Conservation (phyloP, 2,329 filamentous ascomycete species). For the Nannizzia gypsea region DNA sequence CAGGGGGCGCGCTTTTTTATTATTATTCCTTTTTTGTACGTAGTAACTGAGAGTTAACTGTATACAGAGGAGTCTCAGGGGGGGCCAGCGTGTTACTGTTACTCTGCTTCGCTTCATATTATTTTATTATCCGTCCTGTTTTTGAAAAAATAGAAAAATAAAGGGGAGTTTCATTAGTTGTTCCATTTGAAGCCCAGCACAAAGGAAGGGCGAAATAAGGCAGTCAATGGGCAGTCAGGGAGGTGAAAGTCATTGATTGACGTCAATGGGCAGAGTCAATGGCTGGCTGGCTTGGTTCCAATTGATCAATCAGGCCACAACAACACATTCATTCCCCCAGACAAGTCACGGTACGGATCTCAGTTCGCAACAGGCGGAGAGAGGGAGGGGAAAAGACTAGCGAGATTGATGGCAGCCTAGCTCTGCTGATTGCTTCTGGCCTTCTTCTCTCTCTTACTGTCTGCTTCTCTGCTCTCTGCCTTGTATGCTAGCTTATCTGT, state of each 20-base stretch:
- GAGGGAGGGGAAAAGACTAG: neutral
- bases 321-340: neutral
- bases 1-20: neutral
- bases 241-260: neutral
- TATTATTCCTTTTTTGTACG: neutral
- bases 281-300: neutral
- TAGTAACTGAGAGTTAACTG: no score
- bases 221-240: neutral
- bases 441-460: no score
- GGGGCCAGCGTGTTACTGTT: neutral
- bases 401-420: neutral
- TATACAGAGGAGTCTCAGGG: neutral
- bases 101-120: conserved; percentile 2
- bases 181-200: neutral
- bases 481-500: no score
- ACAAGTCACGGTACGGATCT: no score
- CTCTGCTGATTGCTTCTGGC: no score
- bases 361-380: neutral
- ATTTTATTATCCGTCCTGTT: neutral
- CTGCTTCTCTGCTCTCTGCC: no score
- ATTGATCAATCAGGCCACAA: conserved; percentile 1
- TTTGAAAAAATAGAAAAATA: no score
- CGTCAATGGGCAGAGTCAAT: neutral
- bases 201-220: neutral
- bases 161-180: no score